Evolutionary conservation across 345 rosid genomes (phyloP).

Genomic region (Linum trigynum): DNA sequence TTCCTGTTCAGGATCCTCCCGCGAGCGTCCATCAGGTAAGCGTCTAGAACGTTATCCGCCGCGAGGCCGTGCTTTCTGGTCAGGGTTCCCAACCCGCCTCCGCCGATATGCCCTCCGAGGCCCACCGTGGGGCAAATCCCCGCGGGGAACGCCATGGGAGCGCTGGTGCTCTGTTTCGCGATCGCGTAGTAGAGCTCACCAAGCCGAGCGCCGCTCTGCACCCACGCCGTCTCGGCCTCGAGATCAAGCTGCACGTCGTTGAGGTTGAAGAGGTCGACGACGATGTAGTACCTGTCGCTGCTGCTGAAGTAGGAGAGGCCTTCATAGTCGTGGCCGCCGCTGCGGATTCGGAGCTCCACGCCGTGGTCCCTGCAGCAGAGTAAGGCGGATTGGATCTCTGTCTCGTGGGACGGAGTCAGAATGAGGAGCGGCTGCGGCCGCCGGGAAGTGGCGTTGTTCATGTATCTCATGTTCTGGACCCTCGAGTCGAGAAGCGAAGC

Average conservation of each 20-base stretch:
- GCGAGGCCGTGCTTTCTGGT: slow-evolving; percentile 2
- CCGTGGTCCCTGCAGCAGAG: neutral
- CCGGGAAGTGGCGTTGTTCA: neutral
- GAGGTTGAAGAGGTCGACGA: slow-evolving; percentile 5
- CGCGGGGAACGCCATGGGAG: neutral
- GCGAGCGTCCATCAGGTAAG: neutral
- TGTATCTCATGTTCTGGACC: neutral
- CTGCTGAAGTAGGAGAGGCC: neutral
- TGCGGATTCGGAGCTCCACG: neutral
- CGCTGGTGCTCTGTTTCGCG: neutral
- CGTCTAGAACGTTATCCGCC: neutral
- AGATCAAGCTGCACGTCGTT: neutral
- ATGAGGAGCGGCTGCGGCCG: neutral
- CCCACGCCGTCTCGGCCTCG: neutral
- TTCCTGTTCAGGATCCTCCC: neutral
- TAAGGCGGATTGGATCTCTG: neutral
- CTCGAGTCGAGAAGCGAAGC: neutral
- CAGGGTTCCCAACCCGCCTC: neutral
- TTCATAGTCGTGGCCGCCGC: neutral
- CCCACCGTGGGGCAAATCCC: slow-evolving; percentile 6
- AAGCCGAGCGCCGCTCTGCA: neutral
- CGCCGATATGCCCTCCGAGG: neutral
- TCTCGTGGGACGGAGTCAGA: neutral
- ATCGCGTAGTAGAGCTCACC: neutral
- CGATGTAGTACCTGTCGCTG: neutral